A percentile compares a stretch with the other conserved stretches of the same genome.
Conservation (phyloP, 768 basidiomycete species). For the Kwoniella heveanensis region DNA sequence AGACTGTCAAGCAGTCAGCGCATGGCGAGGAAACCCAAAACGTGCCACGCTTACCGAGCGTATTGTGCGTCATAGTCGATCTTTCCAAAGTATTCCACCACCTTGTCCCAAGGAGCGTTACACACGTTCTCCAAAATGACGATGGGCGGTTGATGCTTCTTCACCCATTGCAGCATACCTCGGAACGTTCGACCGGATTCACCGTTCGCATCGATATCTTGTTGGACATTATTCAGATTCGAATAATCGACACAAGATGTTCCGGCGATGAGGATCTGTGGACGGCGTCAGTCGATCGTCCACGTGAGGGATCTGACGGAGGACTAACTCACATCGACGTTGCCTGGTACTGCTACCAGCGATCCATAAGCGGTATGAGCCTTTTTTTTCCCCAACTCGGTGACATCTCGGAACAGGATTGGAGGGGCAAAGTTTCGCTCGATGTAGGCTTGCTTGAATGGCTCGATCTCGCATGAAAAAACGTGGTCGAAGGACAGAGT, state of each 20-base stretch:
- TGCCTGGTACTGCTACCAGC: slow-evolving; percentile 78
- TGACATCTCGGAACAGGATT: slow-evolving; percentile 88
- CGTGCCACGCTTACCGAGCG: slow-evolving; percentile 62
- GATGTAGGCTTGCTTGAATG: slow-evolving; percentile 96
- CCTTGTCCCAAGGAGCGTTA: slow-evolving; percentile 79
- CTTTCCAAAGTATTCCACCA: slow-evolving; percentile 73
- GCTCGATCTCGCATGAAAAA: slow-evolving; percentile 95
- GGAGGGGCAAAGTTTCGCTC: slow-evolving; percentile 94
- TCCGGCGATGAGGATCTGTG: slow-evolving; percentile 68
- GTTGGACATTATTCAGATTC: slow-evolving; percentile 89
- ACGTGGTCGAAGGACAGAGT: slow-evolving; percentile 81
- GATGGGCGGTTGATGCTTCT: slow-evolving; percentile 80
- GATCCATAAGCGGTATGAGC: slow-evolving; percentile 93
- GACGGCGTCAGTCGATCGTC: neutral
- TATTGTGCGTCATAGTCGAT: slow-evolving; percentile 74
- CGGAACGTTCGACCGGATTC: slow-evolving; percentile 92
- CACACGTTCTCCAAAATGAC: slow-evolving; percentile 95
- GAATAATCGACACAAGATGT: slow-evolving; percentile 98
- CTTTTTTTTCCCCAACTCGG: slow-evolving; percentile 65
- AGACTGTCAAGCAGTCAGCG: slow-evolving; percentile 28
- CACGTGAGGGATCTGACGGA: neutral
- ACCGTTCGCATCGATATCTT: slow-evolving; percentile 82
- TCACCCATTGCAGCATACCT: slow-evolving; percentile 93
- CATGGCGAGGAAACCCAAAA: neutral
- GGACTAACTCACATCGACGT: slow-evolving; percentile 72